Evolutionary conservation across 2,329 filamentous ascomycete genomes (phyloP).

Genomic region (Eutypella sp.): DNA sequence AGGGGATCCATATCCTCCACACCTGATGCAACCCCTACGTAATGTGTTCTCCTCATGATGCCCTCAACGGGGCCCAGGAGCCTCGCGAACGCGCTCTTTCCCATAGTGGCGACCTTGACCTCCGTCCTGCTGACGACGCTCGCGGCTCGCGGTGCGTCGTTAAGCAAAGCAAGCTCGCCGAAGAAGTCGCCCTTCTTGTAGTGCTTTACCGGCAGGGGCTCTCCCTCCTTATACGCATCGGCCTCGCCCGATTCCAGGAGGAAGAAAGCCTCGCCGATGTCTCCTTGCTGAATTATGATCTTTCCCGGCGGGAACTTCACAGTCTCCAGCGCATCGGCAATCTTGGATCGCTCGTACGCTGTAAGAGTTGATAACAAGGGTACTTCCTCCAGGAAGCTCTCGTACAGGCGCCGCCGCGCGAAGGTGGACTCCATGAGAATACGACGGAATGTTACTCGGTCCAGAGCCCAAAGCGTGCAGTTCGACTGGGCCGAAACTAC

Average conservation of each 20-base stretch:
- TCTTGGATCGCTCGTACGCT: slow-evolving; percentile 92
- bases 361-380: slow-evolving; percentile 79
- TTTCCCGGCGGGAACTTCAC: slow-evolving; percentile 75
- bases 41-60: slow-evolving; percentile 80
- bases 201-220: slow-evolving; percentile 64
- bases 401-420: slow-evolving; percentile 92
- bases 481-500: slow-evolving; percentile 75
- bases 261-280: slow-evolving; percentile 87
- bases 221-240: slow-evolving; percentile 76
- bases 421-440: slow-evolving; percentile 99
- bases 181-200: slow-evolving; percentile 96
- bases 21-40: slow-evolving; percentile 54
- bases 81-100: slow-evolving; percentile 92
- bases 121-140: slow-evolving; percentile 80
- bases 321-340: slow-evolving; percentile 91
- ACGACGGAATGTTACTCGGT: slow-evolving; percentile 92
- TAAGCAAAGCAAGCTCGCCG: slow-evolving; percentile 87
- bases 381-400: slow-evolving; percentile 92
- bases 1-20: slow-evolving; percentile 66
- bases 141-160: slow-evolving; percentile 88
- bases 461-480: slow-evolving; percentile 87
- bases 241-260: slow-evolving; percentile 84
- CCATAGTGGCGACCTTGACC: slow-evolving; percentile 87
- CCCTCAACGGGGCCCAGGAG: slow-evolving; percentile 88
- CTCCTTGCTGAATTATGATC: slow-evolving; percentile 87